Conservation (phyloP, 345 rosid genomes). For the Citrus mangshanensis region DNA sequence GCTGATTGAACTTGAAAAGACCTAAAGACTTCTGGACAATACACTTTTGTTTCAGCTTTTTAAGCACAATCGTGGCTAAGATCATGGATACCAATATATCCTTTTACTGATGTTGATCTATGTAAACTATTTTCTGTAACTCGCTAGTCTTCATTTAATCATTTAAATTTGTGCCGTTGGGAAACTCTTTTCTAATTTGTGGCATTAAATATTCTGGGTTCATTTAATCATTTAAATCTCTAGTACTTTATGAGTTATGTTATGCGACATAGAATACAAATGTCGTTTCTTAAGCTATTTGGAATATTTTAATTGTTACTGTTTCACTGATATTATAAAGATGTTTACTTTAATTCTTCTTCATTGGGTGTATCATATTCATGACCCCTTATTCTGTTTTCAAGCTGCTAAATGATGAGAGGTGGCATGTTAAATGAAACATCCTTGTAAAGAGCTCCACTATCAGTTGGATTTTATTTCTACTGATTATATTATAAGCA, state of each 20-base stretch:
- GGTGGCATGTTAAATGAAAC: not conserved
- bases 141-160: not conserved
- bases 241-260: not conserved
- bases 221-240: not conserved
- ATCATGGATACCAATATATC: not conserved
- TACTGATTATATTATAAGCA: not conserved
- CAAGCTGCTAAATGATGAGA: not conserved
- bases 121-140: not conserved
- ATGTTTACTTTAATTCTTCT: not conserved
- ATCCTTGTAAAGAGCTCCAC: not conserved
- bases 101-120: not conserved
- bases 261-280: not conserved
- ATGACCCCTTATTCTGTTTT: not conserved
- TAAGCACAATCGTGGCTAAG: not conserved
- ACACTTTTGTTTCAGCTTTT: not conserved
- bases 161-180: not conserved
- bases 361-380: not conserved
- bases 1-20: not conserved
- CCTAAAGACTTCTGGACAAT: not conserved
- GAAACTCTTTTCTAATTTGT: not conserved
- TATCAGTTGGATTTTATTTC: not conserved
- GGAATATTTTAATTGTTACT: not conserved
- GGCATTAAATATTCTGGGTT: not conserved
- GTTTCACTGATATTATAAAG: not conserved
- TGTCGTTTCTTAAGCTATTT: not conserved